Base-by-base conservation (phyloP, 306 rosid genomes). In the Vicia villosa region DNA sequence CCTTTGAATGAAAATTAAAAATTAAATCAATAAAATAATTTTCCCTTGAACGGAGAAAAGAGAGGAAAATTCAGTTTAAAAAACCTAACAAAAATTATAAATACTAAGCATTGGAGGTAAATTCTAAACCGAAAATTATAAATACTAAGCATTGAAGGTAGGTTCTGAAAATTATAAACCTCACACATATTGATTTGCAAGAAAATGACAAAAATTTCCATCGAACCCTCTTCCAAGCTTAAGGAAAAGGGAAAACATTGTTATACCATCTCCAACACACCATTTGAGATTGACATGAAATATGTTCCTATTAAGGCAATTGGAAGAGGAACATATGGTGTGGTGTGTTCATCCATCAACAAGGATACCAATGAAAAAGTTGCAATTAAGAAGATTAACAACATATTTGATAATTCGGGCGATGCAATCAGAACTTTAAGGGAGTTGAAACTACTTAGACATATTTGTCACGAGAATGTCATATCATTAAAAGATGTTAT, bases 361-460 rank as follows among this genome's bases (percentile, higher is more conserved):
- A 73, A 76, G 68, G 90, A 83, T 75, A 93, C 97, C 24, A 76
- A 81, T 63, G 96, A 93, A 87, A 93, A 70, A 79, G 91, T 90
- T 69, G 96, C 97, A 10, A 90, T 93, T 68, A 93, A 93, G 88
- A 93, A 86, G 86, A 93, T 90, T 68, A 72, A 81, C 43, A 93
- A 86, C 30, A 79, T 88, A 50, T 93, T 90, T 77, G 96, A 88
- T 60, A 83, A 88, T 63, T 72, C 68, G 9, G 66, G 72, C 52
- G 90, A 88, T 60, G 90, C 97, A 0, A 50, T 86, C 78, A 83
- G 97, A 83, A 88, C 94, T 10, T 79, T 93, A 63, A 82, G 98
- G 85, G 98, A 93, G 74, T 58, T 93, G 82, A 93, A 82, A 82
- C 83, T 90, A 61, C 93, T 93, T 45, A 74, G 91, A 54, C 87